These are phyloP conservation scores for Globisporangium nagaii DNA, from an alignment of 352 stramenopile species.

Conservation along the genomic window DNA sequence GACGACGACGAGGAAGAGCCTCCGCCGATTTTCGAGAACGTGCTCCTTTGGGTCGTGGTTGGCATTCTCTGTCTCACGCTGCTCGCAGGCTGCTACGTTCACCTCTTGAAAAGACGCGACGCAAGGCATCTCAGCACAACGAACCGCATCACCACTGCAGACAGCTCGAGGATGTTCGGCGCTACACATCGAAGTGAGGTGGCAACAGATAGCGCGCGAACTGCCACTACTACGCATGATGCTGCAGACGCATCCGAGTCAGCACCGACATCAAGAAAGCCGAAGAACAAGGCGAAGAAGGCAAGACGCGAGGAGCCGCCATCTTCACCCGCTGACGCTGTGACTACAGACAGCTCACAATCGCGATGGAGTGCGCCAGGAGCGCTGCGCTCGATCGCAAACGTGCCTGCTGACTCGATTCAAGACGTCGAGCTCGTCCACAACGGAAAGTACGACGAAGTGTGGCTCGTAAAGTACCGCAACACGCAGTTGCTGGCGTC, in stretches of 20 bases:
- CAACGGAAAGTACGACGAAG: neutral
- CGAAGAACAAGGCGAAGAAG: neutral
- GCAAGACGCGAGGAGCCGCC: neutral
- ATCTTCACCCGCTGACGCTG: too few relatives aligned
- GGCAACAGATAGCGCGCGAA: too few relatives aligned
- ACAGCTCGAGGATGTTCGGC: too few relatives aligned
- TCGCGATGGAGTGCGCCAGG: neutral
- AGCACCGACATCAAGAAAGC: neutral
- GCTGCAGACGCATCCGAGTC: too few relatives aligned
- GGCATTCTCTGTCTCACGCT: neutral
- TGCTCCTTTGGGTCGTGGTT: neutral
- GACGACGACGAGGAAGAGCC: neutral
- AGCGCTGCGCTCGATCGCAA: neutral
- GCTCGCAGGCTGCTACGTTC: neutral
- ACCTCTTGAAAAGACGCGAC: neutral
- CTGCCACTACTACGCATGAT: too few relatives aligned
- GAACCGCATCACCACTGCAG: neutral
- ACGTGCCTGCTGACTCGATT: neutral
- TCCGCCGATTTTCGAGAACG: neutral
- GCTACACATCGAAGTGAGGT: too few relatives aligned
- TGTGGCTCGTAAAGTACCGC: slow-evolving; percentile 7
- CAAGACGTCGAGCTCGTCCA: neutral
- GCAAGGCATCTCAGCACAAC: neutral
- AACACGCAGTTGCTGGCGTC: neutral
- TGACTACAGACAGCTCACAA: too few relatives aligned